Base-by-base conservation (phyloP, 169 alveolate genomes). In the Eimeria maxima region DNA sequence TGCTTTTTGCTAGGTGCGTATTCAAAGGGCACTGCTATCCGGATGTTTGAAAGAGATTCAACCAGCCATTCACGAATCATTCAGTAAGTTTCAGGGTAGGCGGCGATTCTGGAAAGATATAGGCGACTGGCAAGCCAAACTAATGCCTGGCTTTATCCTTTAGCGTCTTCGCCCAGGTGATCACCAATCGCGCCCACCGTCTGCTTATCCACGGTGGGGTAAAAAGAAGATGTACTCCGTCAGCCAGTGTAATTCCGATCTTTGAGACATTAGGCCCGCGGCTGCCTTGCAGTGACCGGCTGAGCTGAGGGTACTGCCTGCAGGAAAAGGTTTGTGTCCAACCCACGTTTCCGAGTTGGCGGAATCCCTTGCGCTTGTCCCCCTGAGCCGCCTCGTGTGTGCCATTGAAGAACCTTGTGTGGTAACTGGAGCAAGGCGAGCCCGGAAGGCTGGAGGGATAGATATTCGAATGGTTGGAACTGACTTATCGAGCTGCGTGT, bases 221-320 rank as follows among this genome's bases (percentile, higher is more conserved):
- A 87, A 63, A 53, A 87, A 87, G 81, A 63, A 87, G 44, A 65
- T 60, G 83, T 65, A 74, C 45, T 87, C 94, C 29, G 63, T 45
- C 33, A 87, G 78, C 94, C 94, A 87, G 67, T 87, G 94, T 55
- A 87, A 29, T 42, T 87, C 94, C 33, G 63, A 7, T 29, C 65
- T 33, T n/a, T 63, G 63, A 20, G 94, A 87, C 81, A 87, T 87
- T 45, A 87, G 27, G 42, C 63, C 94, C 33, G 94, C 83, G 22
- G 81, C 94, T 20, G 94, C 94, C 53, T 44, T 87, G 94, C 94
- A 87, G 84, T 87, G 81, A 7, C 83, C 29, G 55, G 83, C 83
- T 4, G 94, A 50, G 81, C 74, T 87, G 60, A 87, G 71, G 81
- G 84, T 44, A n/a, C 63, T 74, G 6, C 94, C 81, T 13, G 83